Base-by-base conservation (phyloP, 306 rosid species). In the Rosa chinensis region DNA sequence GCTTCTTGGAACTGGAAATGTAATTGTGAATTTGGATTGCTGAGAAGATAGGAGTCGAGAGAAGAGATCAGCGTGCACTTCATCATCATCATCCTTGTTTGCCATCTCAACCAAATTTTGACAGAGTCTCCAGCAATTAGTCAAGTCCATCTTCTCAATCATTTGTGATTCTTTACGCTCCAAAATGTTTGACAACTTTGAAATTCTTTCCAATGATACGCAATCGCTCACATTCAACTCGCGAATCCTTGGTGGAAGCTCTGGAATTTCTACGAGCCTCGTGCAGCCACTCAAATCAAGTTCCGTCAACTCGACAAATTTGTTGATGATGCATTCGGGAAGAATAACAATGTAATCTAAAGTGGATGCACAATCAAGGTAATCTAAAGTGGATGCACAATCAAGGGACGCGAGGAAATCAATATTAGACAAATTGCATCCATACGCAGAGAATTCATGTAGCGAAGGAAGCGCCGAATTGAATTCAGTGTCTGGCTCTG, bases 61-160 rank as follows among this genome's bases (percentile, higher is more conserved):
- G 35, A 66, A 66, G 13, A 16, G 25, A 66, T 0, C 32, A 3
- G 40, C 43, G 2, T 8, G 35, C 11, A 1, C 21, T 3, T 53
- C 21, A 56, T 56, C 28, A 56, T 56, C 28, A 56, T 56, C 11
- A 5, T 68, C 17, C n/a, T 68, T 20, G 6, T n/a, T 68, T 20
- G 23, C 25, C 56, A 10, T 23, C 43, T 70, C 1, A 45, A 14
- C 49, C 17, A 70, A 18, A n/a, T 23, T 21, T 8, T n/a, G 2
- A 70, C 37, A 5, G 11, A 70, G 11, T 21, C 55, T 70, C 40
- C 20, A 2, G 14, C 55, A 70, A 18, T 67, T 20, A 20, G 74
- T 44, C 56, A 70, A 45, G 1, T 0, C 0, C 12, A 70, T 70
- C 1, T 0, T 0, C 0, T 0, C 0, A n/a, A 28, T 28, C 32